Evolutionary conservation across 177 flowering plant genomes (phyloP), one percentile per base, ranked within the genome.

Genomic region (Vitis hybrid): DNA sequence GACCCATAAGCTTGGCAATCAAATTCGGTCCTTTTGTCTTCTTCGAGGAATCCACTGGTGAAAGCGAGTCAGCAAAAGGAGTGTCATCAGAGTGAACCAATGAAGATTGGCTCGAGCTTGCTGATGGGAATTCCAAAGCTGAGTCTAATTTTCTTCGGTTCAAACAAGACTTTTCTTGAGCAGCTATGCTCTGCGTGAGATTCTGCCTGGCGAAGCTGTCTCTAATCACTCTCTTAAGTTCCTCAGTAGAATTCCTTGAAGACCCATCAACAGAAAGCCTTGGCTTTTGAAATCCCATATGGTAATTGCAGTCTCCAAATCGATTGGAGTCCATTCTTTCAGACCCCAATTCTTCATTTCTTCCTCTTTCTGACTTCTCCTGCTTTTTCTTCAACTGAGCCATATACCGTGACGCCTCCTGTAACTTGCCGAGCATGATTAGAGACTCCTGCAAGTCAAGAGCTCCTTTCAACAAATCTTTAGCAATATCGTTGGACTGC

Each of bases 1-100:
- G 75, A 72, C 97, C 96, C 93, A 94, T 90, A 3, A 92, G 90
- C 83, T 86, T 92, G 12, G 97, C 97, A n/a, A 93, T 84, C 80
- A 91, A 71, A 77, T 78, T 89, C 6, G 87, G 83, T 2, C 72
- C 71, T 75, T 80, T 88, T 18, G 71, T 73, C 73, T 77, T 81
- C 76, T 68, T 86, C 24, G 71, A 71, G 19, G 75, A 56, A 53
- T 79, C 19, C 47, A 58, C 59, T 31, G 84, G 73, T 62, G 83
- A 68, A 22, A 67, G 2, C 59, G 83, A 78, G n/a, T 73, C 82
- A 3, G 71, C 70, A 65, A 82, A 77, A 13, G 54, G 71, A 64
- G 67, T 70, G 59, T 75, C 70, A 63, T 76, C 74, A 51, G 77
- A 71, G 50, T 73, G 33, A 71, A 59, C 64, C 38, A 68, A 22